Conservation (phyloP, 495 filamentous ascomycete species). For the Tuber borchii region DNA sequence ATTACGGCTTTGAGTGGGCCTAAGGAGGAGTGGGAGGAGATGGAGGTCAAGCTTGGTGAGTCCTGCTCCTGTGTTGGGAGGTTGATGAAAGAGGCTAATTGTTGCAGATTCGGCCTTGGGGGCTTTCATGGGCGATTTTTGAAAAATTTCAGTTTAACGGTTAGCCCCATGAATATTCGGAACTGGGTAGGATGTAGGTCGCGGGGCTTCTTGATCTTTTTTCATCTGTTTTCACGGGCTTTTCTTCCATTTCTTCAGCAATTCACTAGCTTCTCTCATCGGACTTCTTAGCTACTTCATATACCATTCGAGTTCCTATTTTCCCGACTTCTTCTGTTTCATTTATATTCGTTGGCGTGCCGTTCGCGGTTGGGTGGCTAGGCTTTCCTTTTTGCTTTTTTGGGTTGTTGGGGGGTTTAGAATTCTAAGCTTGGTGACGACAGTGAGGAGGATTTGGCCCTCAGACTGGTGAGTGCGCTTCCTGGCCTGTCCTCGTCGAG, state of each 20-base stretch:
- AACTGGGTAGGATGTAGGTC: not conserved
- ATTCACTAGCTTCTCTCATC: not conserved
- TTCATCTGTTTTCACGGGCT: not conserved
- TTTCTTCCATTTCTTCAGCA: not conserved
- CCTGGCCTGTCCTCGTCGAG: not conserved
- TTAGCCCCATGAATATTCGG: not conserved
- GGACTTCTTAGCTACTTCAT: not conserved
- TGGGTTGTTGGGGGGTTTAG: not conserved
- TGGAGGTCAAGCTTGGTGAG: conserved; percentile 65
- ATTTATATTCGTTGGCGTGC: not conserved
- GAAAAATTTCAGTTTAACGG: not conserved
- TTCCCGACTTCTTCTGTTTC: not conserved
- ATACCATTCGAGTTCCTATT: not conserved
- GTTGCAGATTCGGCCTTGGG: not conserved
- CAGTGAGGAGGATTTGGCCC: no score
- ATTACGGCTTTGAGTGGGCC: conserved; percentile 72
- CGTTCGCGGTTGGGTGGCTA: not conserved
- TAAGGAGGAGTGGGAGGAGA: conserved; percentile 81
- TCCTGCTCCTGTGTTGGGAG: not conserved
- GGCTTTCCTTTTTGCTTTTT: not conserved
- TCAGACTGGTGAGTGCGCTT: not conserved
- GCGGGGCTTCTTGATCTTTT: not conserved
- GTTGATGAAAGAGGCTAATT: not conserved
- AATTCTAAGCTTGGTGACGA: not conserved
- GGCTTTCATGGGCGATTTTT: not conserved